Percentiles rank a stretch among this genome's conserved stretches.
Evolutionary conservation across 805 yeast genomes (phyloP).

Genomic region (Starmerella gropengiesseri): DNA sequence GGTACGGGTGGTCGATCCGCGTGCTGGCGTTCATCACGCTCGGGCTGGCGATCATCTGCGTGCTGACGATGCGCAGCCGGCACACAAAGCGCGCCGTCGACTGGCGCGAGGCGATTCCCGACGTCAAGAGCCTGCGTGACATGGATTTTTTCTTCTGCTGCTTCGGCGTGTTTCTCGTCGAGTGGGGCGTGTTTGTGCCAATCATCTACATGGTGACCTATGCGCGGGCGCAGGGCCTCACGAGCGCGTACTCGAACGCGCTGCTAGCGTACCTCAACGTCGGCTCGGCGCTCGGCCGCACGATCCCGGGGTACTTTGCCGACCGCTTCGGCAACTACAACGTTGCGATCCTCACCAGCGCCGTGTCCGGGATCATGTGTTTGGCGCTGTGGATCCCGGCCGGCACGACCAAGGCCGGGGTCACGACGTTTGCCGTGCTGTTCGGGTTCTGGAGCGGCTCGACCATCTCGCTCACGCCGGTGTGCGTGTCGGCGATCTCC

Average conservation of each 20-base stretch:
- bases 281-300: conserved; percentile 44
- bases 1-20: conserved; percentile 53
- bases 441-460: conserved; percentile 25
- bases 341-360: conserved; percentile 40
- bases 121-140: conserved; percentile 27
- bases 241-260: conserved; percentile 28
- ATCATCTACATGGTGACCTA: conserved; percentile 49
- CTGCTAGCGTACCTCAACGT: conserved; percentile 41
- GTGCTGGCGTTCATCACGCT: conserved; percentile 33
- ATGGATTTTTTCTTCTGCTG: conserved; percentile 25
- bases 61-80: conserved; percentile 34
- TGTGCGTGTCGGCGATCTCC: conserved; percentile 54
- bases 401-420: conserved; percentile 34
- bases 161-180: conserved; percentile 32
- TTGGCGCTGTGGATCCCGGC: conserved; percentile 60
- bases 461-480: conserved; percentile 55
- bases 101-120: conserved; percentile 26
- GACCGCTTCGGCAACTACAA: conserved; percentile 49
- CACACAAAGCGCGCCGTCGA: conserved; percentile 15
- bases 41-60: conserved; percentile 26
- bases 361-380: conserved; percentile 33
- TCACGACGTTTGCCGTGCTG: conserved; percentile 43
- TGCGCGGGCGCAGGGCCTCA: conserved; percentile 41
- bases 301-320: conserved; percentile 46
- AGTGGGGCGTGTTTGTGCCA: conserved; percentile 43